Evolutionary conservation across 2,329 filamentous ascomycete genomes (phyloP), one percentile per base, ranked within the genome.

Genomic region (Sporothrix pseudoabietina): DNA sequence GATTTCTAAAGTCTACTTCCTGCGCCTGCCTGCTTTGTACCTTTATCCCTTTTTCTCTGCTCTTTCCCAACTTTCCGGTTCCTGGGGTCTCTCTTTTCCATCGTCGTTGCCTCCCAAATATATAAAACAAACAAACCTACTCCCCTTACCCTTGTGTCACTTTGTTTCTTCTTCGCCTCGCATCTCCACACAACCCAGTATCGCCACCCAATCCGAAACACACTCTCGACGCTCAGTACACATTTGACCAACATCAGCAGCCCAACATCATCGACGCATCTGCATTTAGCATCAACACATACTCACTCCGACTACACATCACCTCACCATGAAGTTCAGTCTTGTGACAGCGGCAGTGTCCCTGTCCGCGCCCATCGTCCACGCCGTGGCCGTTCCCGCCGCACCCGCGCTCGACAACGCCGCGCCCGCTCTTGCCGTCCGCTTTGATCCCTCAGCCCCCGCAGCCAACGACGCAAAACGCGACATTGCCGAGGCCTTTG

Each of bases 351-450:
- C 74, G 26, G 32, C 59, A 16, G 26, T 75, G 30, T 74, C 76
- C 8, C 49, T 75, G 41, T 41, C 73, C 30, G 66, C 75, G 14
- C 72, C 73, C 5, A 44, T 75, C 19, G 77, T 77, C 61, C 74
- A 74, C 68, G 78, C 77, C 47, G 70, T 78, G 35, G 78, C 77
- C 49, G 72, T 78, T 16, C 75, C 77, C 41, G 76, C 39, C 14
- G 49, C 22, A 2, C 70, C 44, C 9, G 66, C 47, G 3, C 54
- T 47, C 10, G 72, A 44, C 39, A 71, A 47, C 30, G 41, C 47
- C 71, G 32, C 32, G 1, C 54, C 68, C 4, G 63, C 47, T 9
- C 52, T 71, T 4, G 72, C 69, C 9, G 71, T 19, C 22, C 72
- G 35, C 19, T 8, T 61, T n/a, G 52, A 68, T 3, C 41, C 63